Percentiles rank a stretch among this genome's conserved stretches.
phyloP scores from a whole-genome alignment of 1,139 yeast genomes.

The Candida dubliniensis region DNA sequence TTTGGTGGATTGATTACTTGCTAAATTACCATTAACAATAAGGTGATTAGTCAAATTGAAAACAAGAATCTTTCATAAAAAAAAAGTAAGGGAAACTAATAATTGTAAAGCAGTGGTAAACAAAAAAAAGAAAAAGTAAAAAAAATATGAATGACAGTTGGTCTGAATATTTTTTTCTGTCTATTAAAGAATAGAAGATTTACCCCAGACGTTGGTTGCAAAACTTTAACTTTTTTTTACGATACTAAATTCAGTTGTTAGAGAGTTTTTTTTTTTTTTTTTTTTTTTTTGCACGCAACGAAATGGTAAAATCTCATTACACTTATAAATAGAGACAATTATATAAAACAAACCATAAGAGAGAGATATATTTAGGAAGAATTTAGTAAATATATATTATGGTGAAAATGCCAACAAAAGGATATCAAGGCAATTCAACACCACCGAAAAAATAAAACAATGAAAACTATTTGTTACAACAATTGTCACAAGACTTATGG shows the following conservation, averaged over 20 bases:
- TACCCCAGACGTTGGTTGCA: conserved; percentile 4
- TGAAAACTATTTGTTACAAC: neutral
- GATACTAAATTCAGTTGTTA: too few species aligned
- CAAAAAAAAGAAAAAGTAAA: neutral
- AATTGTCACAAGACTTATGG: conserved; percentile 1
- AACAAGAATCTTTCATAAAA: too few species aligned
- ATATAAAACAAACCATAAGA: neutral
- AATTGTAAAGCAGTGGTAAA: neutral
- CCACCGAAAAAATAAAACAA: neutral
- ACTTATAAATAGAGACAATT: too few species aligned
- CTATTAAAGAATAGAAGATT: neutral
- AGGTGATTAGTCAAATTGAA: neutral
- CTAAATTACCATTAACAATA: neutral
- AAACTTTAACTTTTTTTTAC: neutral
- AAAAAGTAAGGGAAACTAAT: too few species aligned
- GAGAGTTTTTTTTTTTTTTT: too few species aligned
- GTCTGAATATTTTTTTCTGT: neutral
- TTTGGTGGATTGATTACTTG: conserved; percentile 2
- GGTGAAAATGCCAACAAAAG: neutral
- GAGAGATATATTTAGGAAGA: neutral
- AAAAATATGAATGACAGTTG: conserved; percentile 1
- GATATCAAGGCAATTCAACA: neutral
- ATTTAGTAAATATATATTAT: neutral
- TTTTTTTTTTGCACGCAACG: too few species aligned
- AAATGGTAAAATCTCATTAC: too few species aligned